Conservation (phyloP, 2,329 filamentous ascomycete genomes). For the Penicillium polonicum region DNA sequence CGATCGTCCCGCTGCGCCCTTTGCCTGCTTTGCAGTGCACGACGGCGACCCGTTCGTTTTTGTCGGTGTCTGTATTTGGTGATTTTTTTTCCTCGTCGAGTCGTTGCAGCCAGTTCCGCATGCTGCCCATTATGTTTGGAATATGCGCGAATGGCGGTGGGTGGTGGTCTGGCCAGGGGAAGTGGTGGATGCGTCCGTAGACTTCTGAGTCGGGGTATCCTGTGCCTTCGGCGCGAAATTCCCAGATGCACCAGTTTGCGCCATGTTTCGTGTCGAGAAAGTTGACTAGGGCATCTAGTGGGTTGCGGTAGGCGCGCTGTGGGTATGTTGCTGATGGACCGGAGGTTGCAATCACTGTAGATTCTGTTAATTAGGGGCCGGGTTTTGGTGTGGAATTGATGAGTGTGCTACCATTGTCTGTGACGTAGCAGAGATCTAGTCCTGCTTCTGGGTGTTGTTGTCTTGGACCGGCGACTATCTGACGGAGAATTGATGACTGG, state of each 20-base stretch:
- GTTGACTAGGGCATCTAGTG: conserved; percentile 78
- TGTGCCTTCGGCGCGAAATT: conserved; percentile 94
- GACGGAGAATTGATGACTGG: conserved; percentile 74
- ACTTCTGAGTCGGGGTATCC: conserved; percentile 92
- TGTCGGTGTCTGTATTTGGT: conserved; percentile 24
- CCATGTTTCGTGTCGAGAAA: conserved; percentile 86
- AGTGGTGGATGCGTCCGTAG: conserved; percentile 81
- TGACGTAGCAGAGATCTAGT: conserved; percentile 94
- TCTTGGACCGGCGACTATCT: conserved; percentile 87
- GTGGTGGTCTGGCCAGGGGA: conserved; percentile 96
- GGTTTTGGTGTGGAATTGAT: background rate
- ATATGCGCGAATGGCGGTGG: conserved; percentile 89
- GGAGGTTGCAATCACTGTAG: conserved; percentile 66
- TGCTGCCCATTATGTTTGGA: conserved; percentile 84
- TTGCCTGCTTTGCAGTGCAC: conserved; percentile 98
- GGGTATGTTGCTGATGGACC: conserved; percentile 88
- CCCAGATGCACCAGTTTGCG: conserved; percentile 90
- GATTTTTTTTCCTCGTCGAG: conserved; percentile 26
- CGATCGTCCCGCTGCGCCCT: conserved; percentile 83
- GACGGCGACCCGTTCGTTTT: conserved; percentile 68
- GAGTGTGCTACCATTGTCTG: conserved; percentile 59
- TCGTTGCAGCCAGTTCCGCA: conserved; percentile 78
- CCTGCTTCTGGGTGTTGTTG: conserved; percentile 80
- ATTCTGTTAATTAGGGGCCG: background rate
- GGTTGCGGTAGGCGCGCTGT: conserved; percentile 89